Percentiles rank a stretch among this genome's conserved stretches.
Evolutionary conservation across 2,329 filamentous ascomycete genomes (phyloP).

Genomic region (Arthroderma sp.): DNA sequence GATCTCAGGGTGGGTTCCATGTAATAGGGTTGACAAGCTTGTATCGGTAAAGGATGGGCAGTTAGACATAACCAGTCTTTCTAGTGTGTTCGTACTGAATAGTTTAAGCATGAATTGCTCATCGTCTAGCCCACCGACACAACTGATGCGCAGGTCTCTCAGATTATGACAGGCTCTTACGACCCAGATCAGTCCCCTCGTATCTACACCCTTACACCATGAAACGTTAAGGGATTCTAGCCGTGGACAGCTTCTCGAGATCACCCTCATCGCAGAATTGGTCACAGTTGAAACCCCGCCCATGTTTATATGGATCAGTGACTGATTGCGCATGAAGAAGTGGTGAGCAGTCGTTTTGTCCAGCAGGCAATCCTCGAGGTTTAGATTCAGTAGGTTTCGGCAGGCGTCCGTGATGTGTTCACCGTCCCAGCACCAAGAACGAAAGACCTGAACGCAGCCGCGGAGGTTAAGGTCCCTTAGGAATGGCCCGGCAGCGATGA

Average conservation of each 20-base stretch:
- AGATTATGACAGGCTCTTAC: slow-evolving; percentile 60
- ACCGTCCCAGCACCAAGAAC: slow-evolving; percentile 62
- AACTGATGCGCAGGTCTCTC: slow-evolving; percentile 67
- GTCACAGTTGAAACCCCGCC: slow-evolving; percentile 68
- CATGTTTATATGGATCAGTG: slow-evolving; percentile 72
- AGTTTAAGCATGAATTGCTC: slow-evolving; percentile 57
- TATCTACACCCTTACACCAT: slow-evolving; percentile 81
- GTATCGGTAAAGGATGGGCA: slow-evolving; percentile 68
- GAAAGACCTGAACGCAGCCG: slow-evolving; percentile 78
- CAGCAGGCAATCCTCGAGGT: slow-evolving; percentile 78
- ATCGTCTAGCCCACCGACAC: slow-evolving; percentile 68
- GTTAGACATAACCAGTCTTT: slow-evolving; percentile 68
- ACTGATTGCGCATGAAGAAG: slow-evolving; percentile 62
- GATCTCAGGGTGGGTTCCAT: slow-evolving; percentile 61
- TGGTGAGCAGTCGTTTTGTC: slow-evolving; percentile 67
- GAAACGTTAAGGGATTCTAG: slow-evolving; percentile 81
- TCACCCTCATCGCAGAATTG: slow-evolving; percentile 74
- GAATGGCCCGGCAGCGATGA: slow-evolving; percentile 74
- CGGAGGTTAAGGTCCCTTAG: slow-evolving; percentile 80
- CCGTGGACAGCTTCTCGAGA: slow-evolving; percentile 65
- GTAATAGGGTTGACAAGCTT: slow-evolving; percentile 58
- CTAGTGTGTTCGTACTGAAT: slow-evolving; percentile 67
- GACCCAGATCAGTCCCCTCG: slow-evolving; percentile 58
- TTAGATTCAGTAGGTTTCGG: slow-evolving; percentile 74
- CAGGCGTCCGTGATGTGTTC: slow-evolving; percentile 62